Base-by-base conservation (phyloP, 2,329 filamentous ascomycete genomes). In the Trichoderma koningiopsis region DNA sequence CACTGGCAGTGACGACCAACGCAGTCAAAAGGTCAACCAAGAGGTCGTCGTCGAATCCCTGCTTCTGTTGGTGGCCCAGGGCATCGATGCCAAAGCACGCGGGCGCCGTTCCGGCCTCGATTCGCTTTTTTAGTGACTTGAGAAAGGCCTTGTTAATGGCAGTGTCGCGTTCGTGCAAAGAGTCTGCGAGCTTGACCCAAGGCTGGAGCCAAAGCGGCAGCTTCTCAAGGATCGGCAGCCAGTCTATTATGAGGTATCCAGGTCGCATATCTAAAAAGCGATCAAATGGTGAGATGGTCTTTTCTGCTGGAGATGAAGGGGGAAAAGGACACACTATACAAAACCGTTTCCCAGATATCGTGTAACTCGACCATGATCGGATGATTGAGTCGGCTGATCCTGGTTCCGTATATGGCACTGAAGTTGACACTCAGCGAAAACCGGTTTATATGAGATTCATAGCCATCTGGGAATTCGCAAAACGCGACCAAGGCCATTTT, bases 401-500 rank as follows among this genome's bases (percentile, higher is more conserved):
- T 53, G 7, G 57, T 52, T 8, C 63, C 68, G 19, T 70, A 68
- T 6, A 61, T 60, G 16, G 43, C 68, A 22, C 64, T 68, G 52
- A 71, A 70, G 27, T 68, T 65, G 35, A 68, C 58, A 22, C 68
- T 70, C 27, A 53, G 53, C 0, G 68, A 40, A 33, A 60, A 66
- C 7, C 64, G 59, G 4, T 33, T n/a, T 13, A 19, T 16, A 24
- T 65, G 58, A 11, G 27, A 8, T 10, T 27, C 13, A 4, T 49
- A 53, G 1, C 52, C 55, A 3, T 27, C 55, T 11, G 64, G 64
- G 1, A 13, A 3, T 14, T 22, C 27, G 27, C 22, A 35, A 16
- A 57, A n/a, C 4, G 37, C 53, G 24, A 8, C n/a, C 22, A 67
- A 40, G 40, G 40, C 10, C 6, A 67, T 29, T 19, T 4, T 67